Evolutionary conservation across 352 stramenopile species (phyloP).

Genomic region (Blastocystis sp.): DNA sequence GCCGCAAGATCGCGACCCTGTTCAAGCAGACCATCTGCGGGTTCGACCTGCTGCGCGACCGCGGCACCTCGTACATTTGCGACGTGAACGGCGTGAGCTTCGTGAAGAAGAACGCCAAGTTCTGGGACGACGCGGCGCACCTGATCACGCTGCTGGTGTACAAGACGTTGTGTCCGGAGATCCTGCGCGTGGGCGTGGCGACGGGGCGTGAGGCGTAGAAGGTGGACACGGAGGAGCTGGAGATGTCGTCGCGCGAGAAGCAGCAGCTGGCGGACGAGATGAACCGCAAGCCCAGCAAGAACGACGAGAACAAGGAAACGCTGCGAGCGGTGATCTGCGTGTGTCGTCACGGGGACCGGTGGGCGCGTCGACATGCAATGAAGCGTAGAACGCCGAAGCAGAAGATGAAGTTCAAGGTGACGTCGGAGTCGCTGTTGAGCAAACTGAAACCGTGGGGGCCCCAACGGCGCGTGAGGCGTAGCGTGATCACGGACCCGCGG

Average conservation of each 20-base stretch:
- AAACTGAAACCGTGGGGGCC: conserved; percentile 11
- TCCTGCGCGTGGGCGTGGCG: not conserved
- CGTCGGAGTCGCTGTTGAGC: conserved; percentile 7
- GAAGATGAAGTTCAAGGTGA: conserved; percentile 90
- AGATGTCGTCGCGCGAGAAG: conserved; percentile 67
- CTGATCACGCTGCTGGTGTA: conserved; percentile 78
- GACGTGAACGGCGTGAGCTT: conserved; percentile 99
- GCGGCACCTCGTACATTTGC: conserved; percentile 90
- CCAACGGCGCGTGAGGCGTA: not conserved
- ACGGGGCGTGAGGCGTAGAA: conserved; percentile 29
- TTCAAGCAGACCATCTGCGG: conserved; percentile 98
- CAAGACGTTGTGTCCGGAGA: conserved; percentile 64
- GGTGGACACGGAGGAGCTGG: conserved; percentile 67
- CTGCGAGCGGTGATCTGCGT: conserved; percentile 97
- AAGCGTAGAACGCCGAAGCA: conserved; percentile 89
- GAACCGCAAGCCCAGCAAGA: conserved; percentile 1
- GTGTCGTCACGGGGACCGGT: conserved; percentile 91
- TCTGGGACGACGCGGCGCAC: conserved; percentile 87
- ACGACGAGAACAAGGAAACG: conserved; percentile 84
- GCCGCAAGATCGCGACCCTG: conserved; percentile 85
- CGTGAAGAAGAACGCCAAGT: conserved; percentile 98
- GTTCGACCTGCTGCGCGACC: conserved; percentile 92
- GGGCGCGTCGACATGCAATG: not conserved
- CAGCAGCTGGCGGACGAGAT: conserved; percentile 61
- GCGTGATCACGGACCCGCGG: conserved; percentile 73